Evolutionary conservation across 2,329 filamentous ascomycete species (phyloP).

Genomic region (Pseudogymnoascus pannorum): DNA sequence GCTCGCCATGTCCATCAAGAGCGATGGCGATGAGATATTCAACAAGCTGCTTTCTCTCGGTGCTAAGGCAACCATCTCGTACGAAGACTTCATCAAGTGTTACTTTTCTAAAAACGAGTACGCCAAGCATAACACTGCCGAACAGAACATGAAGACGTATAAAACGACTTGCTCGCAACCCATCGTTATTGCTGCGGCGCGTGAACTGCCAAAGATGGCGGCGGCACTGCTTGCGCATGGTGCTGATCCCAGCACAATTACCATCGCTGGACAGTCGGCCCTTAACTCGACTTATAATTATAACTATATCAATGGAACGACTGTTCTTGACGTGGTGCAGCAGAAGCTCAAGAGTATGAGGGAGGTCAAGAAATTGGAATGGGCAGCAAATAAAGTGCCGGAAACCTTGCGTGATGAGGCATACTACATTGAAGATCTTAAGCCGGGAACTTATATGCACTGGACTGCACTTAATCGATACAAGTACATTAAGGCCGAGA

Average conservation of each 20-base stretch:
- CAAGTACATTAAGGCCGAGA: conserved; percentile 23
- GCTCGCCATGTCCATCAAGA: conserved; percentile 51
- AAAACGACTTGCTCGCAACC: conserved; percentile 51
- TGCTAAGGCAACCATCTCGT: conserved; percentile 51
- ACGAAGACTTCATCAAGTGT: conserved; percentile 56
- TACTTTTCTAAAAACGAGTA: conserved; percentile 37
- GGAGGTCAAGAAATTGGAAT: conserved; percentile 16
- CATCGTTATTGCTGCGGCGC: conserved; percentile 51
- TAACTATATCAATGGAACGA: conserved; percentile 30
- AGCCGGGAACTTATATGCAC: conserved; percentile 52
- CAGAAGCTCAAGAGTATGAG: conserved; percentile 43
- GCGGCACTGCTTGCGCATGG: conserved; percentile 52
- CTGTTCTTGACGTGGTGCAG: conserved; percentile 55
- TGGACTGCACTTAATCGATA: conserved; percentile 39
- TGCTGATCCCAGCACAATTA: conserved; percentile 57
- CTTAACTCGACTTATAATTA: conserved; percentile 27
- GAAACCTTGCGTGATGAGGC: conserved; percentile 36
- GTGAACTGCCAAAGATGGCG: conserved; percentile 40
- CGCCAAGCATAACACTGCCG: conserved; percentile 32
- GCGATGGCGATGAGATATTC: conserved; percentile 45
- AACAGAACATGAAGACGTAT: conserved; percentile 45
- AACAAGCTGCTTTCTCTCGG: conserved; percentile 57
- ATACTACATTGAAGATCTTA: conserved; percentile 43
- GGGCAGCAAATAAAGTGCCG: conserved; percentile 13
- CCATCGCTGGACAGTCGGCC: conserved; percentile 31